Base-by-base conservation (phyloP, 2,329 filamentous ascomycete genomes). In the Ophiostoma triangulosporum region DNA sequence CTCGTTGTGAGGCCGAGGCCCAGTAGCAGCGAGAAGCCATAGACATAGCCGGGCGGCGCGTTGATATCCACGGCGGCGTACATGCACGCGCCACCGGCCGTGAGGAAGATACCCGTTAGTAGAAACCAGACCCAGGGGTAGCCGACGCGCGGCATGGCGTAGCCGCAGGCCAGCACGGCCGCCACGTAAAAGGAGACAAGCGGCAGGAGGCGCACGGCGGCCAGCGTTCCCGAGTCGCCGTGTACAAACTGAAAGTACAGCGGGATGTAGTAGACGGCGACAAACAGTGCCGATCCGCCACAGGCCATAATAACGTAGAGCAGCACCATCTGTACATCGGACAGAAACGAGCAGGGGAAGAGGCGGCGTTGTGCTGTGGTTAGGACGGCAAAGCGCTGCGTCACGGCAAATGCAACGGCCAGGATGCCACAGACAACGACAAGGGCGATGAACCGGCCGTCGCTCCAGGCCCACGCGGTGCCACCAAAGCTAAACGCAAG, bases 401-500 rank as follows among this genome's bases (percentile, higher is more conserved):
- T 73, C 0, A 73, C 1, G 2, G 56, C 57, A 56, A 79, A 78
- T 6, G 64, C 57, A 31, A 73, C 61, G 35, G 71, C 63, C 0
- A 72, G 59, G 0, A 74, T 62, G 3, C 43, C 58, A 2, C 53
- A 40, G 24, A 59, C 40, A 6, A 61, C 54, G 6, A 59, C 52
- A 15, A 56, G 48, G 7, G 56, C 59, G 11, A 60, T 55, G 33
- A 58, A 53, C 22, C 56, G 55, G 17, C 54, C 57, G 26, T 51
- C 54, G 45, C 64, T 60, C 76, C 77, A 82, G 0, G 66, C 58
- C 51, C 70, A 80, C 7, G 69, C 35, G 0, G 64, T 62, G 1
- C 77, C 77, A 8, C 73, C 76, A 43, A 78, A 75, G 52, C 67
- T 68, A 55, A 79, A 68, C 2, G 68, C 74, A 63, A 81, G 69